Evolutionary conservation across 2,329 filamentous ascomycete genomes (phyloP).

Genomic region (Colletotrichum lindemuthianum): DNA sequence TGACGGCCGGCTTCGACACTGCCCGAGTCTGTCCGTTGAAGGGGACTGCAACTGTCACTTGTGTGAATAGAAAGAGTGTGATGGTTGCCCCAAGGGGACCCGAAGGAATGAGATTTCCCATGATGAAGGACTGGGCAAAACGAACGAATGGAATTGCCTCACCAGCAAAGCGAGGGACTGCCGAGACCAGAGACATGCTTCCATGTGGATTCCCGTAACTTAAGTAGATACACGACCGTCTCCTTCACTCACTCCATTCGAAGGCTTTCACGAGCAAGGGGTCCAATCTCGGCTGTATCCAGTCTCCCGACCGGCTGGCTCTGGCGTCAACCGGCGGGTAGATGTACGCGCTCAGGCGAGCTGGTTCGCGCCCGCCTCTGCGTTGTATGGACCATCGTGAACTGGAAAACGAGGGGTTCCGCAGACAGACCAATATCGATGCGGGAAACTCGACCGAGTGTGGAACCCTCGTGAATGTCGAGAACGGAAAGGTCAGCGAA

Average conservation of each 20-base stretch:
- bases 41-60: not conserved
- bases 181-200: not conserved
- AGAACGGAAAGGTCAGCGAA: not conserved
- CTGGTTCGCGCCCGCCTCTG: not conserved
- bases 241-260: too few species aligned
- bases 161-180: not conserved
- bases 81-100: not conserved
- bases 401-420: not conserved
- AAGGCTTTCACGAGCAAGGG: too few species aligned
- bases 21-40: conserved; percentile 14
- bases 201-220: too few species aligned
- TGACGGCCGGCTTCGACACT: not conserved
- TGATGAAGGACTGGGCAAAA: not conserved
- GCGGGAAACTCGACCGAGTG: not conserved
- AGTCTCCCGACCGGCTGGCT: not conserved
- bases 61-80: not conserved
- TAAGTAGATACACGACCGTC: too few species aligned
- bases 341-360: not conserved
- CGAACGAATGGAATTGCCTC: not conserved
- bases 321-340: too few species aligned
- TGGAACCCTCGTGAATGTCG: not conserved
- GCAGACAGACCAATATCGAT: not conserved
- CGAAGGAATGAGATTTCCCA: not conserved
- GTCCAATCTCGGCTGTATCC: not conserved
- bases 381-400: not conserved